Conservation (phyloP, 805 yeast species). For the Torulaspora microellipsoides region DNA sequence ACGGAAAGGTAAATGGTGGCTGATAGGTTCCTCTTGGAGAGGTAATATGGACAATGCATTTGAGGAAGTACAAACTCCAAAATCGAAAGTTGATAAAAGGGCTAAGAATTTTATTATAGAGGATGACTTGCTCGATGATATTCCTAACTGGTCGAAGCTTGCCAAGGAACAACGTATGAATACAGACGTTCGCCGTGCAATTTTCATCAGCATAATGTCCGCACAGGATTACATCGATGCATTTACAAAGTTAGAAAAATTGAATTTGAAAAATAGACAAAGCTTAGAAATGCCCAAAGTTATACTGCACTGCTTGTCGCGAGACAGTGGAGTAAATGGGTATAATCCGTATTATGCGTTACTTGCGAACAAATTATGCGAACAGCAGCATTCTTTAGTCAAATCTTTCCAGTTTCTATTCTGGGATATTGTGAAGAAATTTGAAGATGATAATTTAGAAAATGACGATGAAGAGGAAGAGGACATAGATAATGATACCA, state of each 20-base stretch:
- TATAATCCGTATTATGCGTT: slow-evolving; percentile 89
- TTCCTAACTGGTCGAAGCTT: slow-evolving; percentile 83
- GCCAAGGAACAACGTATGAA: slow-evolving; percentile 90
- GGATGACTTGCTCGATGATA: slow-evolving; percentile 58
- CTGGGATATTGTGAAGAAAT: slow-evolving; percentile 78
- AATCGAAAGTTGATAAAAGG: slow-evolving; percentile 16
- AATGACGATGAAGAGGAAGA: slow-evolving; percentile 31
- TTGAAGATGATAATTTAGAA: slow-evolving; percentile 51
- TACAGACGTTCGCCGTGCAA: slow-evolving; percentile 90
- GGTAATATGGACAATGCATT: slow-evolving; percentile 45
- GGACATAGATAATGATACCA: slow-evolving; percentile 47
- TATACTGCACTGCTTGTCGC: slow-evolving; percentile 75
- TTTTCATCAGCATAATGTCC: slow-evolving; percentile 91
- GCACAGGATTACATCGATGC: slow-evolving; percentile 91
- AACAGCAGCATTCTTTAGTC: slow-evolving; percentile 58
- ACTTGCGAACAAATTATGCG: slow-evolving; percentile 72
- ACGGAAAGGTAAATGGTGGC: slow-evolving; percentile 96
- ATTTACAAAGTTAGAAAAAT: slow-evolving; percentile 70
- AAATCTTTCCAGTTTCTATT: slow-evolving; percentile 84
- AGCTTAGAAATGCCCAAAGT: slow-evolving; percentile 84
- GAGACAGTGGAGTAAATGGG: slow-evolving; percentile 51
- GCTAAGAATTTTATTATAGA: slow-evolving; percentile 39
- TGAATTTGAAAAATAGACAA: slow-evolving; percentile 72
- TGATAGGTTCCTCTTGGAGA: slow-evolving; percentile 97
- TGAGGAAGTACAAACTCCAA: slow-evolving; percentile 22